Percentiles rank a stretch among this genome's conserved stretches.
phyloP scores from a whole-genome alignment of 2,329 filamentous ascomycete species.

The Byssothecium circinans region DNA sequence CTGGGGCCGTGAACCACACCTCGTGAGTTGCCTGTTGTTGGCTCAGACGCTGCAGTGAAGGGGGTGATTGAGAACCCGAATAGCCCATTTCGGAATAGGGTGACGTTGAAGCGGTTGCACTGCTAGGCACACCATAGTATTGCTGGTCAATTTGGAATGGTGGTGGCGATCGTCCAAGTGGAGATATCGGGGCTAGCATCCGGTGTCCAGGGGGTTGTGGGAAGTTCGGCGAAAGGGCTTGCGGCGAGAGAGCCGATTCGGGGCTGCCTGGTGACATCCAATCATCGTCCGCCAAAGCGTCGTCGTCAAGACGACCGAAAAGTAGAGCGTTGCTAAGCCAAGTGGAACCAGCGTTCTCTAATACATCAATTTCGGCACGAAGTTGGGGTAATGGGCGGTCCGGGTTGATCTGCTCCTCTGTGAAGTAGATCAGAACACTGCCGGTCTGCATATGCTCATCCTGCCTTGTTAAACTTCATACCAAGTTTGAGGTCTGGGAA shows the following conservation, averaged over 20 bases:
- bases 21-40: conserved; percentile 44
- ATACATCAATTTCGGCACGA: conserved; percentile 36
- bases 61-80: conserved; percentile 11
- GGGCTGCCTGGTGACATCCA: conserved; percentile 30
- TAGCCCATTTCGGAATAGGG: conserved; percentile 17
- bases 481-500: background rate
- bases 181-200: conserved; percentile 31
- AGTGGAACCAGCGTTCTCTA: conserved; percentile 41
- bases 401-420: conserved; percentile 41
- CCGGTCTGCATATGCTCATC: conserved; percentile 45
- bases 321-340: conserved; percentile 41
- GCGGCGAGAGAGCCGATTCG: conserved; percentile 19
- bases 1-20: conserved; percentile 64
- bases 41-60: conserved; percentile 12
- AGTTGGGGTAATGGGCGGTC: conserved; percentile 42
- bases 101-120: conserved; percentile 17
- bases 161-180: conserved; percentile 28
- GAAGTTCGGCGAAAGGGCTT: conserved; percentile 19
- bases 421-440: conserved; percentile 44
- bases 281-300: conserved; percentile 28
- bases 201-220: conserved; percentile 16
- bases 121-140: conserved; percentile 19
- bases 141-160: conserved; percentile 35
- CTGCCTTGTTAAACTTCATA: conserved; percentile 21
- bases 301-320: conserved; percentile 40